Base-by-base conservation (phyloP, 2,329 filamentous ascomycete species). In the Cladorrhinum sp. region DNA sequence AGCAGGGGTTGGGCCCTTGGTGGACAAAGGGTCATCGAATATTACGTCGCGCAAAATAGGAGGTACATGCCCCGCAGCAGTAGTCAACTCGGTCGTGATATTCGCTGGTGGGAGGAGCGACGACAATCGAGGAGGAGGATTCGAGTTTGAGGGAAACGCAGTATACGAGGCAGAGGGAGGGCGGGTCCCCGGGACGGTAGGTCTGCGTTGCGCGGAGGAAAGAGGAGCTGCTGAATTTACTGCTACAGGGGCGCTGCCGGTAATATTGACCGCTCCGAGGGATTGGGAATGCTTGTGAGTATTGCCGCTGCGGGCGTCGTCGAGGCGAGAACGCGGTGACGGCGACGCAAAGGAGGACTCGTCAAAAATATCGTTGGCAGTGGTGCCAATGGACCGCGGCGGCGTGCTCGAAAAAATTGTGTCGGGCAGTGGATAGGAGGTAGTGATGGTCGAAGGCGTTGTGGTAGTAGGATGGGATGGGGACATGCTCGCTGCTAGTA, bases 21-120 rank as follows among this genome's bases (percentile, higher is more conserved):
- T 54, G 23, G 65, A 62, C n/a, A 65, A 52, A 49, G 64, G 67
- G 38, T 69, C 69, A 65, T 69, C 58, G 66, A 71, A 69, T n/a
- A 66, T 65, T n/a, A 56, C 38, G 23, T 69, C 61, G 50, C 67
- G 62, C 45, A 66, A 61, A 12, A 59, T 41, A n/a, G 64, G 50
- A 29, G 52, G 32, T 50, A 64, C 36, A 50, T 65, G 51, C 36
- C 32, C 38, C 41, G 36, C 22, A 59, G 53, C 51, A 12, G 57
- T 22, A 41, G 50, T 36, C 60, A 64, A 64, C 61, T 67, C 55
- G 66, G 63, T 49, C 65, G 66, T 67, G 49, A 74, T 71, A 60
- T 69, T 70, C 64, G 73, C 70, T 36, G 76, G 72, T 49, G 77
- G 76, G n/a, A 79, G 70, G 57, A 80, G 72, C 50, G 78, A 79